Evolutionary conservation across 805 yeast genomes (phyloP).

Genomic region (Teunomyces stri): DNA sequence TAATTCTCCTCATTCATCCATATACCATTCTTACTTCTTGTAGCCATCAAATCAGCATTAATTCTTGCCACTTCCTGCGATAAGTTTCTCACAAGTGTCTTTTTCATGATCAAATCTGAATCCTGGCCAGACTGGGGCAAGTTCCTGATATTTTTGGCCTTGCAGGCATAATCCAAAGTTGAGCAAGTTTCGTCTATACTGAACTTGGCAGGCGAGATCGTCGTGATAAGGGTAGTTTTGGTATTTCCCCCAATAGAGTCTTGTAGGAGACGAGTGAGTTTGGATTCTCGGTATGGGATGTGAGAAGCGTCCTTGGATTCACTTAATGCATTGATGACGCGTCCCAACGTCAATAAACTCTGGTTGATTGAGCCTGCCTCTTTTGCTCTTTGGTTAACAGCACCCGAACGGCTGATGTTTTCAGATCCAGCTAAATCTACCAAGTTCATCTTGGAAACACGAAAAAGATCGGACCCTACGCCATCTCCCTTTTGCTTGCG

Average conservation of each 20-base stretch:
- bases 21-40: slow-evolving; percentile 64
- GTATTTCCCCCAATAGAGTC: slow-evolving; percentile 88
- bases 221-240: slow-evolving; percentile 82
- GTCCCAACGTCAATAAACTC: slow-evolving; percentile 79
- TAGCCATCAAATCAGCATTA: slow-evolving; percentile 59
- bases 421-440: slow-evolving; percentile 97
- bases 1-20: slow-evolving; percentile 61
- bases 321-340: slow-evolving; percentile 68
- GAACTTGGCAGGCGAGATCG: slow-evolving; percentile 76
- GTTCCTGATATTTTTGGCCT: slow-evolving; percentile 78
- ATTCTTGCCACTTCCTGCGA: slow-evolving; percentile 54
- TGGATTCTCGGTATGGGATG: slow-evolving; percentile 84
- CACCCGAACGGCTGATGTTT: slow-evolving; percentile 84
- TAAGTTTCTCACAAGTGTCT: slow-evolving; percentile 50
- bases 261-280: slow-evolving; percentile 65
- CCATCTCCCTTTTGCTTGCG: slow-evolving; percentile 35
- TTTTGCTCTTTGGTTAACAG: slow-evolving; percentile 77
- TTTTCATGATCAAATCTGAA: slow-evolving; percentile 46
- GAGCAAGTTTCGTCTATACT: slow-evolving; percentile 81
- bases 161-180: slow-evolving; percentile 82
- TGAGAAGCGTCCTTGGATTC: slow-evolving; percentile 42
- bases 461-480: slow-evolving; percentile 14
- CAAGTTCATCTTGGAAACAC: slow-evolving; percentile 68
- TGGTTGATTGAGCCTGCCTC: slow-evolving; percentile 95
- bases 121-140: slow-evolving; percentile 50